Evolutionary conservation across 192 early-diverging fungal genomes (phyloP), one percentile per base, ranked within the genome.

Genomic region (Coemansia sp.): DNA sequence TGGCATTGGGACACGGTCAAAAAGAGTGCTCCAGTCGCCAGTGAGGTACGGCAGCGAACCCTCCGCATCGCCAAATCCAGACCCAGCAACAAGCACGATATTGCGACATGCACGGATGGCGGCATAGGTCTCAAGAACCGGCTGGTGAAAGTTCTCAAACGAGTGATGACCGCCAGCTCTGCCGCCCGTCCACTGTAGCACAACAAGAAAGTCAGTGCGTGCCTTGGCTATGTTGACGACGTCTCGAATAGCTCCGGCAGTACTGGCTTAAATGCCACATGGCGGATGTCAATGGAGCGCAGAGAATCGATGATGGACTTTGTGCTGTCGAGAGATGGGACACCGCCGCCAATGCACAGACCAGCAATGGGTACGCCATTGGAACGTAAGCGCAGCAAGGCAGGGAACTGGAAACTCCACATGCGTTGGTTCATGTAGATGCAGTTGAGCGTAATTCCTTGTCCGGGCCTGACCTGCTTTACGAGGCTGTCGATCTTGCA

Each of bases 121-220:
- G 0, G 68, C 49, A 15, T 83, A 98, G 0, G 93, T 82, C 37
- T 82, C 68, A 6, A 98, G 71, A 66, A 98, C 90, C 47, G 95
- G 94, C 69, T 88, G 87, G 76, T 97, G 94, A 76, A 96, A 92
- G 83, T 98, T 94, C 83, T 97, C 96, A 65, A 91, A 97, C 68
- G 91, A 93, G 87, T 98, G 94, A 78, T 98, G 96, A 16, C 96
- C 96, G 70, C 95, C 96, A 38, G 89, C 95, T 66, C 95, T 89
- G 32, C 96, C 96, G 82, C 96, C 95, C 18, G 96, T 98, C 96
- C 96, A 98, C 79, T 98, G 94, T 61, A 96, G 83, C 52, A 96
- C 84, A 52, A 98, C 86, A 4, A 94, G 92, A 85, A 94, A 94
- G 35, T 87, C 87, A 3, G 89, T 89, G 67, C 92, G 86, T 34